These are phyloP conservation scores for Crepidotus variabilis DNA, from an alignment of 768 basidiomycete species.

Conservation along the genomic window DNA sequence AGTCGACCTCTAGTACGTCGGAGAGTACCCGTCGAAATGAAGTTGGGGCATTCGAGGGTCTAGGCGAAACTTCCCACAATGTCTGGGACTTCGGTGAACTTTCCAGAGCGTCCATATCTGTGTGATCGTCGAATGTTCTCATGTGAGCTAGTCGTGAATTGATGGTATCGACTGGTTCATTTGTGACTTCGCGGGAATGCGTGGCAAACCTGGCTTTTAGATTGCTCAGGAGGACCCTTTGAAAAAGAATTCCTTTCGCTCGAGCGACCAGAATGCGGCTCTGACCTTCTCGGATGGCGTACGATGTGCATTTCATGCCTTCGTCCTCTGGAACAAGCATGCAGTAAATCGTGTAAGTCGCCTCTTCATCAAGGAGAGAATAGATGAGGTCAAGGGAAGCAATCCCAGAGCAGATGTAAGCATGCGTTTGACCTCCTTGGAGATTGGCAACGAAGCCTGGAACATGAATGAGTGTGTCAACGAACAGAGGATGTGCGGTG, in stretches of 20 bases:
- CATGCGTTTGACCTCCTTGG: slow-evolving; percentile 44
- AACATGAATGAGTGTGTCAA: slow-evolving; percentile 65
- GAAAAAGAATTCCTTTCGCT: slow-evolving; percentile 56
- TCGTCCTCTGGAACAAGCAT: slow-evolving; percentile 39
- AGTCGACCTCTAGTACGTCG: slow-evolving; percentile 20
- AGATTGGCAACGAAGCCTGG: slow-evolving; percentile 70
- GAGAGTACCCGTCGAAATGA: slow-evolving; percentile 13
- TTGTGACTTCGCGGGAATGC: too few relatives aligned
- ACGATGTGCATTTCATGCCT: slow-evolving; percentile 47
- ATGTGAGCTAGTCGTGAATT: too few relatives aligned
- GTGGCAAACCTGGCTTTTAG: slow-evolving; percentile 26
- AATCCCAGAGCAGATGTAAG: slow-evolving; percentile 60
- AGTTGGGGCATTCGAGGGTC: not conserved
- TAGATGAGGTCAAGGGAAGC: slow-evolving; percentile 45
- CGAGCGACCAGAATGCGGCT: slow-evolving; percentile 46
- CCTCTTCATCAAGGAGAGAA: slow-evolving; percentile 33
- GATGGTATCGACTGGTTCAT: too few relatives aligned
- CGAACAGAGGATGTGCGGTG: slow-evolving; percentile 52
- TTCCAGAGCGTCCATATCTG: not conserved
- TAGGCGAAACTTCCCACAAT: not conserved
- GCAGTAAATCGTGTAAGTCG: slow-evolving; percentile 50
- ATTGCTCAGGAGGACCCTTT: slow-evolving; percentile 45
- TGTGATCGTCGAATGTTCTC: not conserved
- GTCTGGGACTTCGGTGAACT: not conserved
- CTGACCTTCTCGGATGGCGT: slow-evolving; percentile 38